Conservation (phyloP, 768 basidiomycete species). For the Coprinopsis sp. region DNA sequence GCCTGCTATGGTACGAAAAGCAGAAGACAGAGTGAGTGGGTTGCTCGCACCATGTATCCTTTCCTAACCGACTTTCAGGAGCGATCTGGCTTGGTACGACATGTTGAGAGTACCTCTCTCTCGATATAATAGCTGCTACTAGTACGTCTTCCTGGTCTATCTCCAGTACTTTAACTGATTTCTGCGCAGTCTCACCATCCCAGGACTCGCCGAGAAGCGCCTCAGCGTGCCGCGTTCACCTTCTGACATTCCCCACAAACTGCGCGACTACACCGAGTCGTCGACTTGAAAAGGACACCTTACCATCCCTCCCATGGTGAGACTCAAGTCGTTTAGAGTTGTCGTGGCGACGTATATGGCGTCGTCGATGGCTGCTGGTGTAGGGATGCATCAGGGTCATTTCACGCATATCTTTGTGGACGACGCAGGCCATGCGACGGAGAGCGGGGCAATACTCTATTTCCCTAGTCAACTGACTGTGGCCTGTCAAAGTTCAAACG, state of each 20-base stretch:
- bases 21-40: conserved; percentile 37
- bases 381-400: conserved; percentile 56
- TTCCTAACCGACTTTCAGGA: conserved; percentile 20
- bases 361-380: conserved; percentile 46
- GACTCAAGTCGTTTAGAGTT: conserved; percentile 41
- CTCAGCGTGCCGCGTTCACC: conserved; percentile 35
- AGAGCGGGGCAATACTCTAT: conserved; percentile 58
- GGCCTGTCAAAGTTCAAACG: conserved; percentile 49
- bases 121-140: conserved; percentile 30
- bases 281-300: conserved; percentile 17
- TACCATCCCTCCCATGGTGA: conserved; percentile 32
- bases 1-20: conserved; percentile 53
- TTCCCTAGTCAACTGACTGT: conserved; percentile 57
- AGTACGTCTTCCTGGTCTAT: conserved; percentile 23
- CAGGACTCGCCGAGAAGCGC: conserved; percentile 44
- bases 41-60: too few relatives aligned
- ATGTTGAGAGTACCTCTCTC: conserved; percentile 31
- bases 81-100: conserved; percentile 34
- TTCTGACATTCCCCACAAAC: neutral
- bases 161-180: neutral
- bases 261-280: neutral
- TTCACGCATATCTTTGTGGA: conserved; percentile 67
- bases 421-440: conserved; percentile 69
- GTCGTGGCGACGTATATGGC: conserved; percentile 66
- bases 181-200: conserved; percentile 32